phyloP scores from a whole-genome alignment of 495 filamentous ascomycete species.

The Neurospora sp. region DNA sequence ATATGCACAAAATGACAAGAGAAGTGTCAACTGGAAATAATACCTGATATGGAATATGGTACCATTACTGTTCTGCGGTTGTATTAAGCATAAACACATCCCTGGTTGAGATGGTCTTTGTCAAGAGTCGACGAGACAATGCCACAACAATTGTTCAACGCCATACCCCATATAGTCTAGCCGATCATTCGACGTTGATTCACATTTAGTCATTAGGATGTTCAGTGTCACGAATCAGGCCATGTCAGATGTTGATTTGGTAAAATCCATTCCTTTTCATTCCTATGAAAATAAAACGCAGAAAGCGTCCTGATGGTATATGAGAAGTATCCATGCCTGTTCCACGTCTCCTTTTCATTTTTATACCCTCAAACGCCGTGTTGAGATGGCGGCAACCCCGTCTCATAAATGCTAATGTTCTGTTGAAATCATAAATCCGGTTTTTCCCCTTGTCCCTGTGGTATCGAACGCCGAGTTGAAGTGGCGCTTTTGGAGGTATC shows the following conservation, averaged over 20 bases:
- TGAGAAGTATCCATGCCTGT: background rate
- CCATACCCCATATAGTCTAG: too few relatives aligned
- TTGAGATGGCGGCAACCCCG: constrained; percentile 24
- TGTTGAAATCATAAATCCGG: constrained; percentile 20
- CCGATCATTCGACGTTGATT: too few relatives aligned
- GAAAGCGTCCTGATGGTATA: background rate
- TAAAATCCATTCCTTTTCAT: background rate
- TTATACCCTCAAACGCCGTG: constrained; percentile 19
- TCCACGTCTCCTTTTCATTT: constrained; percentile 9
- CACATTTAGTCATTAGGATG: background rate
- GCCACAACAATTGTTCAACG: too few relatives aligned
- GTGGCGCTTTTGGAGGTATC: constrained; percentile 24
- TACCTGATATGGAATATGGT: background rate
- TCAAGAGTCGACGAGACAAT: too few relatives aligned
- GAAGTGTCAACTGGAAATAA: background rate
- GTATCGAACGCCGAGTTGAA: constrained; percentile 25
- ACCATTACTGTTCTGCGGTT: too few relatives aligned
- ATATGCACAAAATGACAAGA: background rate
- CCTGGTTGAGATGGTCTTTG: too few relatives aligned
- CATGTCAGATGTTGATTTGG: background rate
- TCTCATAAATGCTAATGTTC: constrained; percentile 19
- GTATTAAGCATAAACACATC: too few relatives aligned
- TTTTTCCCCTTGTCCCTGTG: constrained; percentile 16
- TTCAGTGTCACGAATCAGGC: background rate
- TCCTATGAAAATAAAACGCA: background rate